phyloP scores from a whole-genome alignment of 441 rosid species.

The Metrosideros polymorpha region DNA sequence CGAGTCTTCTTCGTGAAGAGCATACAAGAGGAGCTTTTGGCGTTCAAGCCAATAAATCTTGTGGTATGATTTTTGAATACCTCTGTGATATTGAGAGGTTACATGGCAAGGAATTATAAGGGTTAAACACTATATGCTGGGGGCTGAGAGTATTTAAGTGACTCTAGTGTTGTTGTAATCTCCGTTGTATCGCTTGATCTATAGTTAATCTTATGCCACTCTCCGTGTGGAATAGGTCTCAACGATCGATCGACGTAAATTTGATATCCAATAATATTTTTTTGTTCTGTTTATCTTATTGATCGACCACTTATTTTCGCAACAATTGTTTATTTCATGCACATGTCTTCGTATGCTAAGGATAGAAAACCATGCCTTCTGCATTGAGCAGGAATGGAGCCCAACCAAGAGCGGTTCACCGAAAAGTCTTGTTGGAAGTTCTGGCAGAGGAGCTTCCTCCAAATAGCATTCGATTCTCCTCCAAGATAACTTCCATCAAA shows the following conservation, averaged over 20 bases:
- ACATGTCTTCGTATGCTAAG: not conserved
- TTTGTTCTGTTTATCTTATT: not conserved
- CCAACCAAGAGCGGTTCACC: constrained; percentile 19
- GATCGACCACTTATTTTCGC: fast-evolving
- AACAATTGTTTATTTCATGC: not conserved
- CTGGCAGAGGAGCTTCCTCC: constrained; percentile 30
- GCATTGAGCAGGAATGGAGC: not conserved
- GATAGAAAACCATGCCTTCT: not conserved
- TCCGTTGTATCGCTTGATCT: not conserved
- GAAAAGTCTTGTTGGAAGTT: constrained; percentile 19
- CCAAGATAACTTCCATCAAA: constrained; percentile 16
- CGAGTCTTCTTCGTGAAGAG: not conserved
- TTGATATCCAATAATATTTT: not conserved
- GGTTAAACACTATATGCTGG: too few relatives aligned
- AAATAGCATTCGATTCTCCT: constrained; percentile 27
- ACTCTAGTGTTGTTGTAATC: not conserved
- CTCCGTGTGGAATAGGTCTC: not conserved
- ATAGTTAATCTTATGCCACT: not conserved
- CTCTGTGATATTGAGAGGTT: not conserved
- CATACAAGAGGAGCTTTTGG: not conserved
- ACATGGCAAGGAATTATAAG: too few relatives aligned
- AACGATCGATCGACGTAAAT: not conserved
- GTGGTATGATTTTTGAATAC: not conserved
- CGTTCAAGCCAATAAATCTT: not conserved
- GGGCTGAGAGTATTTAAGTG: not conserved